Base-by-base conservation (phyloP, 805 yeast genomes). In the Grigorovia transvaalensis region DNA sequence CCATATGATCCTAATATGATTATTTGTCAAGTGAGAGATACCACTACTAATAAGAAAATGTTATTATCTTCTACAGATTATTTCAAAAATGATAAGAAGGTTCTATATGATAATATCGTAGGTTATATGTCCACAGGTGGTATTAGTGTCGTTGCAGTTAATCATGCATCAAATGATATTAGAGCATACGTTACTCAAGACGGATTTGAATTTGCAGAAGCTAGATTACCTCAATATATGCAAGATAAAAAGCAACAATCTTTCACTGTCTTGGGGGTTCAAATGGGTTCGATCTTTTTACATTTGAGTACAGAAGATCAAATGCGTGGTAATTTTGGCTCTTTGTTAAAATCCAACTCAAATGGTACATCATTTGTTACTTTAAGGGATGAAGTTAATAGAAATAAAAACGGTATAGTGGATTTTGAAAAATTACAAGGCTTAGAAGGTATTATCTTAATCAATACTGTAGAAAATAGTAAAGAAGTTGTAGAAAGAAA, bases 361-460 rank as follows among this genome's bases (percentile, higher is more conserved):
- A 88, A 88, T 59, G 99, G 99, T 55, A 88, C 97, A 0, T 79
- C 85, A 6, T 90, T 87, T 63, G 88, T 85, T 2, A 70, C 81
- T 42, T 72, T 89, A 2, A 73, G 85, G 54, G 77, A 75, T 9
- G 69, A 79, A 52, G 96, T 88, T 17, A 93, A 90, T 67, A 75
- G 97, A 58, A 80, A 89, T 57, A 53, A 55, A 5, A 59, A 57
- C 3, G 98, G 96, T 0, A 89, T 68, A 69, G 96, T 88, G 50
- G 99, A 91, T 68, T 91, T 83, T 67, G 98, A 93, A 62, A 81
- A 84, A 58, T 73, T 89, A 59, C 84, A 81, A 58, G 85, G 85
- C 7, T 68, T 90, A 18, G 97, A 91, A 67, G 99, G 99, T 45
- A 82, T 89, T 2, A 75, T 88, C 1, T 57, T 90, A 9, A 77